Evolutionary conservation across 345 rosid genomes (phyloP).

Genomic region (Populus davidiana): DNA sequence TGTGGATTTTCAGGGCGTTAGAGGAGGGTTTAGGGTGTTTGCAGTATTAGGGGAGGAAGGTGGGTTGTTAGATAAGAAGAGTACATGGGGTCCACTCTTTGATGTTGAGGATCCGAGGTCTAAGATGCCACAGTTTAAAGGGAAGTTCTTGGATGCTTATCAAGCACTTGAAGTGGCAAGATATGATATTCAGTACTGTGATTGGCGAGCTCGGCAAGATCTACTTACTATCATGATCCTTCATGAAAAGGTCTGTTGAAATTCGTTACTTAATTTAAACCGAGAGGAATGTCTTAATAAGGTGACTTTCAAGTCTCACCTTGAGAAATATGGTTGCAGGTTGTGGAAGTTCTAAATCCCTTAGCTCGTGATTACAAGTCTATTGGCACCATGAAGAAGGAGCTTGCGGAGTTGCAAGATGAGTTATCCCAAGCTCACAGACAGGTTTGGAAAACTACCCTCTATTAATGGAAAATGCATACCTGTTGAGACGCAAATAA

Average conservation of each 20-base stretch:
- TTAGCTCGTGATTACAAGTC: conserved; percentile 96
- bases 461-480: not conserved
- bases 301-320: conserved; percentile 15
- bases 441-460: conserved; percentile 49
- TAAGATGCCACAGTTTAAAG: conserved; percentile 71
- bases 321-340: conserved; percentile 38
- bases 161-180: conserved; percentile 94
- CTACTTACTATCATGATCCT: conserved; percentile 86
- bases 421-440: conserved; percentile 79
- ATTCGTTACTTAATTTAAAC: not conserved
- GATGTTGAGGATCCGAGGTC: conserved; percentile 97
- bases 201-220: conserved; percentile 99
- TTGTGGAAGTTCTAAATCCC: conserved; percentile 95
- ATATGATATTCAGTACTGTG: conserved; percentile 83
- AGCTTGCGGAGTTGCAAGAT: conserved; percentile 82
- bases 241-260: conserved; percentile 73
- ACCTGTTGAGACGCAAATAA: not conserved
- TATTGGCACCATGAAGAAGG: conserved; percentile 83
- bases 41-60: conserved; percentile 77
- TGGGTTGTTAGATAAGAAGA: conserved; percentile 68
- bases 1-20: conserved; percentile 49
- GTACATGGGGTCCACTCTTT: conserved; percentile 64
- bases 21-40: conserved; percentile 65
- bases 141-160: conserved; percentile 77
- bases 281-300: not conserved